phyloP scores from a whole-genome alignment of 371 early-diverging fungal genomes.

The Mucor saturninus region DNA sequence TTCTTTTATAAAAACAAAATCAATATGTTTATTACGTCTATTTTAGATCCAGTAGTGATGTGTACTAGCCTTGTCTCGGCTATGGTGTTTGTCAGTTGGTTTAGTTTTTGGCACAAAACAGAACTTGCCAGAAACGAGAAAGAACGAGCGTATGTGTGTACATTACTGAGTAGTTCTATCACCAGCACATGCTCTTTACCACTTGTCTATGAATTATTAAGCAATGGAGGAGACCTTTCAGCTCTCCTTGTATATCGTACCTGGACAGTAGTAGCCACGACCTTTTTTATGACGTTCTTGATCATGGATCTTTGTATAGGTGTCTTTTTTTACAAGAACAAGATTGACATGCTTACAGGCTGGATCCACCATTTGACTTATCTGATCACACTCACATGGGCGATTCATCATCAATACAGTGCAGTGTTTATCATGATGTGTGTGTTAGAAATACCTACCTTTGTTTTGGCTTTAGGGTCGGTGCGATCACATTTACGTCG shows the following conservation, averaged over 20 bases:
- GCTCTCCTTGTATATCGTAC: conserved; percentile 24
- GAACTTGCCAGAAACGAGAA: conserved; percentile 27
- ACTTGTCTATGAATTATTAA: conserved; percentile 24
- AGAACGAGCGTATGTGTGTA: conserved; percentile 42
- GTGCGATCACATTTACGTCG: conserved; percentile 32
- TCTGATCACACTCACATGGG: conserved; percentile 31
- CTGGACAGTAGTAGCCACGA: conserved; percentile 37
- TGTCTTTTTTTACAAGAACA: conserved; percentile 44
- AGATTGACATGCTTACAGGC: conserved; percentile 57
- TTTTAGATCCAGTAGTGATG: conserved; percentile 21
- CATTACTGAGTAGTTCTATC: conserved; percentile 39
- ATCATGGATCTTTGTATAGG: conserved; percentile 55
- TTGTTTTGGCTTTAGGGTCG: conserved; percentile 45
- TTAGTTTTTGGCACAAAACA: conserved; percentile 21
- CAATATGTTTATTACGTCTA: conserved; percentile 14
- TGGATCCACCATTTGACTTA: conserved; percentile 64
- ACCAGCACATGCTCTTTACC: conserved; percentile 39
- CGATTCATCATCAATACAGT: conserved; percentile 26
- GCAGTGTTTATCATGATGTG: conserved; percentile 45
- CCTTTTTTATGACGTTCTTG: conserved; percentile 51
- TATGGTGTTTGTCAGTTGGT: conserved; percentile 17
- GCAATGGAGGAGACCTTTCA: conserved; percentile 18
- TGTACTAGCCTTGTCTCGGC: conserved; percentile 10
- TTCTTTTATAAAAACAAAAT: background rate
- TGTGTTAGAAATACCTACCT: conserved; percentile 45